Evolutionary conservation across 805 yeast species (phyloP), one percentile per base, ranked within the genome.

Genomic region (Grigorovia humatica): DNA sequence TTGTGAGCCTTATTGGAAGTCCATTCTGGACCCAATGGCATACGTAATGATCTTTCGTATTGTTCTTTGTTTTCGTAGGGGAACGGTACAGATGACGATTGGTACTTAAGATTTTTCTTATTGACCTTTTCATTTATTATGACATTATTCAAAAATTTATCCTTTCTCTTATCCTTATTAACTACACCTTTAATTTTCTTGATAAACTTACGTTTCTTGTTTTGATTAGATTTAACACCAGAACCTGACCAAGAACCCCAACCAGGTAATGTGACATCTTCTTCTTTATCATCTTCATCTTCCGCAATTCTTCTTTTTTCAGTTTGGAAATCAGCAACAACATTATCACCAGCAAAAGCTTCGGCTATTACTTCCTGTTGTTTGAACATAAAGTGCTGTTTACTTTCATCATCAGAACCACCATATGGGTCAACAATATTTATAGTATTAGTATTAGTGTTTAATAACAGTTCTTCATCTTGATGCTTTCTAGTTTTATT

Each of bases 21-120:
- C 98, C 98, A 93, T 70, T 93, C 96, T 68, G 87, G 95, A 27
- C 98, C 98, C 54, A 93, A 74, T n/a, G 98, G 97, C 88, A 88
- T 84, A 64, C 96, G 79, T 62, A 93, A 74, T 5, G 96, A 82
- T 64, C 96, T 80, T 69, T 93, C 99, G 68, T 93, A 93, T 70
- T 93, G 98, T 65, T 89, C 98, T 65, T 83, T 78, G 54, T 83
- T 84, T 71, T 93, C 97, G 67, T 77, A 93, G 54, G 97, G 97
- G 78, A 83, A 91, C 29, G 98, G 98, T 47, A 93, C 96, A n/a
- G 84, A 81, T 43, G 82, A 77, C 1, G 96, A 85, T 67, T 83
- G 89, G 70, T 88, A 93, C 70, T 88, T 89, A 62, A 81, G 71
- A 63, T 82, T 83, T 76, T 85, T 88, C 73, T 91, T 90, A 69